phyloP scores from a whole-genome alignment of 2,329 filamentous ascomycete genomes.

The Colletotrichum spinosum region DNA sequence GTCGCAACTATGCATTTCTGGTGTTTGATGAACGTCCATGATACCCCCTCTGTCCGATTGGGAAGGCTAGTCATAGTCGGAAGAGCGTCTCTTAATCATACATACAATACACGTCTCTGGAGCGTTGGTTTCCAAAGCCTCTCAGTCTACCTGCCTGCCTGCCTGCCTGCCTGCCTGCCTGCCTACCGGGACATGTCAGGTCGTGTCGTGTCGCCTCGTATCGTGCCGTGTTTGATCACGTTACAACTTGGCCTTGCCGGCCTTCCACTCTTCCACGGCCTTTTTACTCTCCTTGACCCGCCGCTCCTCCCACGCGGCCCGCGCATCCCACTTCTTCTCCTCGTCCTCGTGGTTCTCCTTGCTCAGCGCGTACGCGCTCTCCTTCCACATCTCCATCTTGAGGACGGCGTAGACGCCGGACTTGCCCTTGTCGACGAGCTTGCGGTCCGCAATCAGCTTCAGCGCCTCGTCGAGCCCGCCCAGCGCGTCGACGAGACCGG shows the following conservation, averaged over 20 bases:
- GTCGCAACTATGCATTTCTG: constrained; percentile 30
- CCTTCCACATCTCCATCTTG: constrained; percentile 81
- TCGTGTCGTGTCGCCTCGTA: not conserved
- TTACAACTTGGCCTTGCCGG: constrained; percentile 52
- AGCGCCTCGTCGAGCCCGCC: constrained; percentile 75
- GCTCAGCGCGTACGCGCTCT: constrained; percentile 70
- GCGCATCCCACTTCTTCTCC: constrained; percentile 60
- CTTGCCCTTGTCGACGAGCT: constrained; percentile 70
- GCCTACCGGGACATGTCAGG: not conserved
- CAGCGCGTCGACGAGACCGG: constrained; percentile 75
- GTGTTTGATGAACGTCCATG: constrained; percentile 39
- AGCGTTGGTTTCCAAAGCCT: constrained; percentile 7
- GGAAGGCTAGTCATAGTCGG: constrained; percentile 35
- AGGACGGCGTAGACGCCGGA: constrained; percentile 76
- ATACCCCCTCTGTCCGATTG: constrained; percentile 39
- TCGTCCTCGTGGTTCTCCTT: constrained; percentile 60
- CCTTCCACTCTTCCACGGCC: constrained; percentile 59
- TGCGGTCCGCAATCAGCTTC: constrained; percentile 67
- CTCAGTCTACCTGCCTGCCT: not conserved
- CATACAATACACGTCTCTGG: constrained; percentile 30
- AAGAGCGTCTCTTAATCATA: constrained; percentile 32
- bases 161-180: no score
- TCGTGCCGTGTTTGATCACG: not conserved
- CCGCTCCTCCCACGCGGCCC: constrained; percentile 55
- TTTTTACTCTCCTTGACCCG: constrained; percentile 60